These are phyloP conservation scores for Breviolum minutum DNA, from an alignment of 73 alveolate genomes.

Conservation along the genomic window DNA sequence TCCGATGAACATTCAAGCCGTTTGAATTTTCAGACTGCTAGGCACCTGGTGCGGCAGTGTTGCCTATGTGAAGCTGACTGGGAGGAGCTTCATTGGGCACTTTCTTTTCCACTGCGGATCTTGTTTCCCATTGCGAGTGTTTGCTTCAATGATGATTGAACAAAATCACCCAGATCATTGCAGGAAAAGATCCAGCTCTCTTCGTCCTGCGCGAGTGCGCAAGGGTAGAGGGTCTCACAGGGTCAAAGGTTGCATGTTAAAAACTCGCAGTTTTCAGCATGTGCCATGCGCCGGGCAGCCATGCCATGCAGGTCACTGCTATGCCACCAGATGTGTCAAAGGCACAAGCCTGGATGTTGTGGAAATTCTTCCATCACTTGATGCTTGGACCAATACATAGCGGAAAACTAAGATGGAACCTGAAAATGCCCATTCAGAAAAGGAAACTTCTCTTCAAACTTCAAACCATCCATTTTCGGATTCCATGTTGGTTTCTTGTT, in stretches of 20 bases:
- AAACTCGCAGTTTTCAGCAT: neutral
- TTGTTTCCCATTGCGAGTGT: neutral
- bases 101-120: neutral
- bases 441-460: no score
- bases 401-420: no score
- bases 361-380: conserved; percentile 62
- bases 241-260: neutral
- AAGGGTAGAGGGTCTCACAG: neutral
- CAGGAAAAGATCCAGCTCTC: conserved; percentile 11
- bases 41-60: conserved; percentile 81
- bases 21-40: neutral
- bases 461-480: no score
- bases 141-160: neutral
- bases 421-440: no score
- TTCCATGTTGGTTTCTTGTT: no score
- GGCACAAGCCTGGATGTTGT: conserved; percentile 74
- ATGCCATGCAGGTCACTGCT: neutral
- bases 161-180: neutral
- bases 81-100: neutral
- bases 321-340: conserved; percentile 49
- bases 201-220: conserved; percentile 23
- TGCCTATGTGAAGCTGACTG: conserved; percentile 51
- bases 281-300: neutral
- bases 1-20: no score
- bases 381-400: neutral